Evolutionary conservation across 345 rosid species (phyloP).

Genomic region (Sisymbrium altissimum): DNA sequence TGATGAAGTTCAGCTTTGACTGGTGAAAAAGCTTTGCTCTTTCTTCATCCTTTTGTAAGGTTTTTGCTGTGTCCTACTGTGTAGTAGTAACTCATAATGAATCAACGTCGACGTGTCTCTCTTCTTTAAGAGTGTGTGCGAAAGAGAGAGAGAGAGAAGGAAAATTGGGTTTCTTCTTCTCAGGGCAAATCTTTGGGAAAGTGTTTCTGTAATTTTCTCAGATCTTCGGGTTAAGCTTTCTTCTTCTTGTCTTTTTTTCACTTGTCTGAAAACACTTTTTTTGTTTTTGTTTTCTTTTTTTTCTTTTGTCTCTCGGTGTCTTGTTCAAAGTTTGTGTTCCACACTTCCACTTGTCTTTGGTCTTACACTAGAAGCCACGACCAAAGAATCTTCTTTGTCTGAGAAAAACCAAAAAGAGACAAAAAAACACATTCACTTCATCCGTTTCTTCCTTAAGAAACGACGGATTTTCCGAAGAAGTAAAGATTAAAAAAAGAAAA

Average conservation of each 20-base stretch:
- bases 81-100: constrained; percentile 9
- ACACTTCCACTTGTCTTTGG: constrained; percentile 29
- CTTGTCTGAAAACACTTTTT: not conserved
- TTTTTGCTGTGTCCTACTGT: not conserved
- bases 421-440: not conserved
- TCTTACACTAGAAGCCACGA: constrained; percentile 29
- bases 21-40: not conserved
- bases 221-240: constrained; percentile 10
- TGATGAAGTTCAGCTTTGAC: not conserved
- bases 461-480: constrained; percentile 46
- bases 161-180: not conserved
- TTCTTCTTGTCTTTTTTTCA: not conserved
- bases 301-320: not conserved
- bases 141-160: not conserved
- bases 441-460: constrained; percentile 30
- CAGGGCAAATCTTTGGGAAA: not conserved
- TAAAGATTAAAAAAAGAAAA: constrained; percentile 12
- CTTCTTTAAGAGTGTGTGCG: not conserved
- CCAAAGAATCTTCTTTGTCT: constrained; percentile 30
- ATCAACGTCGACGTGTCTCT: not conserved
- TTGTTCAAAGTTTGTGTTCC: not conserved
- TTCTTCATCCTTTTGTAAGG: not conserved
- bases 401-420: not conserved
- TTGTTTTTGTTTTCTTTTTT: no score
- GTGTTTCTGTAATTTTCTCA: constrained; percentile 11